Evolutionary conservation across 2,329 filamentous ascomycete genomes (phyloP), one percentile per base, ranked within the genome.

Genomic region (Aspergillus fumigatus): DNA sequence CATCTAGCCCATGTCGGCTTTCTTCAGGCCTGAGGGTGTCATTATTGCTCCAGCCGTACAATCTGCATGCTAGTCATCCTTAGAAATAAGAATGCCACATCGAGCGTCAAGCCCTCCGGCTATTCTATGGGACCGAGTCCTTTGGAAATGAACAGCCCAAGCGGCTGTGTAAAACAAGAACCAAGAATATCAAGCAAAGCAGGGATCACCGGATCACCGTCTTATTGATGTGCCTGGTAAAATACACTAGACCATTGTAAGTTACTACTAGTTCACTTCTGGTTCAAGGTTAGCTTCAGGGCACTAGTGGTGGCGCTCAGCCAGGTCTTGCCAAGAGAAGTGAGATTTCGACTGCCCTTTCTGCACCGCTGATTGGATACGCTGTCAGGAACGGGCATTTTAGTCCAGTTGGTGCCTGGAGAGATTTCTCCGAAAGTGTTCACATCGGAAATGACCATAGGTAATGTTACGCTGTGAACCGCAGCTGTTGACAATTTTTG

Each of bases 291-390:
- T 61, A 61, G 59, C 21, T 17, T 21, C 10, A 35, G 40, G 41
- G 41, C 51, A 49, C 54, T 57, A 54, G 59, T 52, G 59, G 62
- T 64, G 61, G 62, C 59, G 45, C 52, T 48, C 50, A 51, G 50
- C 51, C 61, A 54, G 49, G 53, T 59, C 32, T 52, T 58, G 58
- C 59, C 53, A 53, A 60, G 55, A 56, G 58, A 61, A 66, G 64
- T 60, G 62, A 66, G 62, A 64, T 66, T 65, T 65, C 61, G 53
- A 61, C 54, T 48, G 48, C 51, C 48, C 49, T 48, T 27, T 23
- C 51, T n/a, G 26, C 4, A 10, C 21, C 29, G n/a, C n/a, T 59
- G 53, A 64, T 66, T 65, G 64, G 62, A 4, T 26, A n/a, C 47
- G 9, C 35, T 40, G 49, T 64, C 62, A 64, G 63, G 62, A 61